A percentile compares a stretch with the other conserved stretches of the same genome.
Evolutionary conservation across 768 basidiomycete genomes (phyloP).

Genomic region (Termitomyces heimii): DNA sequence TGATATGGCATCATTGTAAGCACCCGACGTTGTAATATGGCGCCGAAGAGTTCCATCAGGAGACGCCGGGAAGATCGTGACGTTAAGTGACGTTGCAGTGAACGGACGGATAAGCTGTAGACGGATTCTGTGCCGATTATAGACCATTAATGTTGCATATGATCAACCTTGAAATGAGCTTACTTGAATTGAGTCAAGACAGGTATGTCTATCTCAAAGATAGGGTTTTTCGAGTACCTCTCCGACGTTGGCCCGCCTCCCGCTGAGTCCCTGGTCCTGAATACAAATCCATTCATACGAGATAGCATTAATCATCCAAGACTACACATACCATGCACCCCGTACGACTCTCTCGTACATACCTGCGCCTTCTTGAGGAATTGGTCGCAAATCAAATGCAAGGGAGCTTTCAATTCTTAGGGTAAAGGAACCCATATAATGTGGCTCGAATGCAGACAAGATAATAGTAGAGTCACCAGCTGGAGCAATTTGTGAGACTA

Average conservation of each 20-base stretch:
- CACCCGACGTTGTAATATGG: slow-evolving; percentile 65
- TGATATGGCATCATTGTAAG: slow-evolving; percentile 69
- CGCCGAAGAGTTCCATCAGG: slow-evolving; percentile 24
- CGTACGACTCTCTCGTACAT: slow-evolving; percentile 69
- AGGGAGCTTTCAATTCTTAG: slow-evolving; percentile 58
- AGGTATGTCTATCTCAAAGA: slow-evolving; percentile 54
- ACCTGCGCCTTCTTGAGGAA: slow-evolving; percentile 86
- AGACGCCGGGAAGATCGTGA: slow-evolving; percentile 46
- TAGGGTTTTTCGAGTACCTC: slow-evolving; percentile 63
- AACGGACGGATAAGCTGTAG: slow-evolving; percentile 52
- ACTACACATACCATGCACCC: slow-evolving; percentile 62
- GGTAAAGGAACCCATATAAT: slow-evolving; percentile 57
- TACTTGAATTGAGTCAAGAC: slow-evolving; percentile 54
- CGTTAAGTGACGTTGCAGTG: slow-evolving; percentile 45
- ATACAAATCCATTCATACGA: not conserved
- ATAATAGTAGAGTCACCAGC: slow-evolving; percentile 80
- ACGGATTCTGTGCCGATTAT: slow-evolving; percentile 45
- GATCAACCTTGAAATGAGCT: slow-evolving; percentile 13
- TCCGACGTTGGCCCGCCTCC: slow-evolving; percentile 66
- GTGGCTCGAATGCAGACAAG: slow-evolving; percentile 81
- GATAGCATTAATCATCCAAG: not conserved
- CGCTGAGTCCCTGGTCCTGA: slow-evolving; percentile 53
- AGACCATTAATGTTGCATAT: not conserved
- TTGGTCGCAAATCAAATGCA: slow-evolving; percentile 54
- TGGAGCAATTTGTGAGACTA: slow-evolving; percentile 17